Percentiles rank a stretch among this genome's conserved stretches.
These are phyloP conservation scores for Microbotryomycetes sp. DNA, from an alignment of 1,284 basidiomycete species.

Conservation along the genomic window DNA sequence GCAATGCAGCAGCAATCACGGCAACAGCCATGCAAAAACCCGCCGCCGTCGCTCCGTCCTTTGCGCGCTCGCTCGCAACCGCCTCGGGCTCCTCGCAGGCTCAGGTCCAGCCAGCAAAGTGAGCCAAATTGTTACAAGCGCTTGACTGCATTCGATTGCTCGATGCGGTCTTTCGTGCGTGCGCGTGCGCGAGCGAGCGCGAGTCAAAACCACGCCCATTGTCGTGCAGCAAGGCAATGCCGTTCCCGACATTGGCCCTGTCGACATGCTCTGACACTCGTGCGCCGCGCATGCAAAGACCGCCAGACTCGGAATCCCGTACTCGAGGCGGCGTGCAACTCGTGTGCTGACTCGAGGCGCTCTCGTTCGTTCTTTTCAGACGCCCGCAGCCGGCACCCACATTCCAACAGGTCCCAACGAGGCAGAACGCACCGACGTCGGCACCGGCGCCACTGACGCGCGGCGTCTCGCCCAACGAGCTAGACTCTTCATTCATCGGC, in stretches of 20 bases:
- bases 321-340: not conserved
- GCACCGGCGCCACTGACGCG: conserved; percentile 11
- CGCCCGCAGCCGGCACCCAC: conserved; percentile 16
- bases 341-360: not conserved
- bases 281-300: no score
- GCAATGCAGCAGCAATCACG: not conserved
- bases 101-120: not conserved
- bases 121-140: no score
- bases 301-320: not conserved
- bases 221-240: no score
- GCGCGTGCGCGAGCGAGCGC: no score
- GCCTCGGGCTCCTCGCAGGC: not conserved
- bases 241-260: no score
- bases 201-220: no score
- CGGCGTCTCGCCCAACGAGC: conserved; percentile 32
- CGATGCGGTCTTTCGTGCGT: no score
- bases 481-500: conserved; percentile 63
- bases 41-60: no score
- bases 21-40: no score
- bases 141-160: no score
- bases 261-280: no score
- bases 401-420: conserved; percentile 18
- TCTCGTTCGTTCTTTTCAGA: not conserved
- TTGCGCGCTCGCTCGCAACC: not conserved
- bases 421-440: conserved; percentile 1